Percentiles rank a stretch among this genome's conserved stretches.
phyloP scores from a whole-genome alignment of 768 basidiomycete genomes.

The Lentinula raphanica region DNA sequence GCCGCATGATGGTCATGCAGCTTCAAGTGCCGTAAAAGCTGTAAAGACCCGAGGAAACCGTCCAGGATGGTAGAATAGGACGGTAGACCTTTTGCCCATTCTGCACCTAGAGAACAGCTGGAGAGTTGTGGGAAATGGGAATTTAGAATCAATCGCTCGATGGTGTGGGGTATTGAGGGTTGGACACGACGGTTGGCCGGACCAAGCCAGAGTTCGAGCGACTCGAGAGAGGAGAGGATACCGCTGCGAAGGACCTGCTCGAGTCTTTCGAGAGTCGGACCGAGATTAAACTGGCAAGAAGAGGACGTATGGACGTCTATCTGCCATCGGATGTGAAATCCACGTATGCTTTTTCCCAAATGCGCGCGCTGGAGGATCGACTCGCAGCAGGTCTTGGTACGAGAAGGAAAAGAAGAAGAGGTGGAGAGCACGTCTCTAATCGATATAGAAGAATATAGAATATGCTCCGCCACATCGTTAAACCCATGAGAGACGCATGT shows the following conservation, averaged over 20 bases:
- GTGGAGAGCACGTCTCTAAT: slow-evolving; percentile 44
- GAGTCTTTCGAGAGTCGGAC: slow-evolving; percentile 34
- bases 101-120: slow-evolving; percentile 39
- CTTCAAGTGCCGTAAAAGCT: slow-evolving; percentile 39
- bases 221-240: slow-evolving; percentile 37
- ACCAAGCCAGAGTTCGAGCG: slow-evolving; percentile 50
- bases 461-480: slow-evolving; percentile 51
- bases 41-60: slow-evolving; percentile 37
- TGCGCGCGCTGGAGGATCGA: slow-evolving; percentile 43
- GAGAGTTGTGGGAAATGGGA: slow-evolving; percentile 36
- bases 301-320: slow-evolving; percentile 27
- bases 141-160: slow-evolving; percentile 39
- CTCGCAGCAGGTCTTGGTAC: slow-evolving; percentile 46
- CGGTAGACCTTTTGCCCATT: slow-evolving; percentile 36
- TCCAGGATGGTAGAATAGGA: slow-evolving; percentile 36
- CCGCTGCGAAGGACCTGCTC: slow-evolving; percentile 26
- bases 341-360: slow-evolving; percentile 40
- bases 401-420: slow-evolving; percentile 33
- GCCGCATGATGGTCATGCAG: slow-evolving; percentile 40
- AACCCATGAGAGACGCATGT: slow-evolving; percentile 42
- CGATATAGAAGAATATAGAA: slow-evolving; percentile 49
- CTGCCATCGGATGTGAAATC: slow-evolving; percentile 53
- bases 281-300: slow-evolving; percentile 25
- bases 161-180: slow-evolving; percentile 29
- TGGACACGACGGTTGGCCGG: slow-evolving; percentile 32